Evolutionary conservation across 441 rosid species (phyloP).

Genomic region (Aleurites moluccanus): DNA sequence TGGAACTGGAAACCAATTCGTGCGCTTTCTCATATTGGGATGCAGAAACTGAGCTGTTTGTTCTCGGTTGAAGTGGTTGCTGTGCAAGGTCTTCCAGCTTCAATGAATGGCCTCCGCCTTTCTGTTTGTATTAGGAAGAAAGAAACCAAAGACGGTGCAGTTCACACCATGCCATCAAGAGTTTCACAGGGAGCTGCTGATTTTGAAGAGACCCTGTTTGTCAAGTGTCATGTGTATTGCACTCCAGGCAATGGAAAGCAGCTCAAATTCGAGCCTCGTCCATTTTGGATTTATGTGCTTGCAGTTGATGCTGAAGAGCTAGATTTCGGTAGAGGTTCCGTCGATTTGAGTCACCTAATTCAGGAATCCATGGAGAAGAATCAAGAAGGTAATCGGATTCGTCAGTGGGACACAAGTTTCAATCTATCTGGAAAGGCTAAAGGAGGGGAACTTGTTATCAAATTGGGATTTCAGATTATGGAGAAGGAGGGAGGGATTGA

Average conservation of each 20-base stretch:
- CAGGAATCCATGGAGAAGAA: slow-evolving; percentile 83
- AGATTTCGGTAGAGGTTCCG: slow-evolving; percentile 65
- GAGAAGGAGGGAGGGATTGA: slow-evolving; percentile 93
- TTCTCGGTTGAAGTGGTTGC: slow-evolving; percentile 85
- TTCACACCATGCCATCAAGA: slow-evolving; percentile 88
- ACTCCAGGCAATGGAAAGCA: slow-evolving; percentile 48
- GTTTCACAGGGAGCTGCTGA: slow-evolving; percentile 88
- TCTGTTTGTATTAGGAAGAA: slow-evolving; percentile 83
- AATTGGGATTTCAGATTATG: slow-evolving; percentile 86
- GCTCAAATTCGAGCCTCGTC: slow-evolving; percentile 76
- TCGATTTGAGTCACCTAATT: slow-evolving; percentile 67
- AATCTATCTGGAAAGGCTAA: slow-evolving; percentile 84
- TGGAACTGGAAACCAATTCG: slow-evolving; percentile 96
- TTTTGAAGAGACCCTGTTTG: slow-evolving; percentile 83
- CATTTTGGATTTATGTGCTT: slow-evolving; percentile 59
- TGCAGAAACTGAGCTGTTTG: slow-evolving; percentile 86
- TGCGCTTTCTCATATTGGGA: slow-evolving; percentile 69
- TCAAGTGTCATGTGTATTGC: slow-evolving; percentile 78
- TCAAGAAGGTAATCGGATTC: slow-evolving; percentile 65
- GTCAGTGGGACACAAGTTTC: slow-evolving; percentile 88
- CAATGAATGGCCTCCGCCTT: slow-evolving; percentile 92
- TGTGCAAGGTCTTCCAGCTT: slow-evolving; percentile 75
- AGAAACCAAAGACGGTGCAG: slow-evolving; percentile 77
- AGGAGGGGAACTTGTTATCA: slow-evolving; percentile 79
- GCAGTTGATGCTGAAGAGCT: slow-evolving; percentile 89